phyloP scores from a whole-genome alignment of 192 early-diverging fungal species.

The Rhizoclosmatium globosum region DNA sequence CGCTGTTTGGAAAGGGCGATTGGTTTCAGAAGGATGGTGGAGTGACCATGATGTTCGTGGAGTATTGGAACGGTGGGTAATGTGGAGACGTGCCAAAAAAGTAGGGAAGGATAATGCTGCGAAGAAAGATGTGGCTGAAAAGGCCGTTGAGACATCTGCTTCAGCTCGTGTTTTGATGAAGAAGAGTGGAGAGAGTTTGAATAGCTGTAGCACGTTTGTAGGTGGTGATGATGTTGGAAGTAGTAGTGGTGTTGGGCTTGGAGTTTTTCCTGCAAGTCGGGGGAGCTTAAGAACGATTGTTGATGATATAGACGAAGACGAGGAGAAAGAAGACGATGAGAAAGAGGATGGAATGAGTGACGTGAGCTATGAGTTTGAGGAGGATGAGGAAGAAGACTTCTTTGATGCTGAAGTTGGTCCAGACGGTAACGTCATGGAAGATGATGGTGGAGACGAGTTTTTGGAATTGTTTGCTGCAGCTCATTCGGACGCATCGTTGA shows the following conservation, averaged over 20 bases:
- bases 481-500: background rate
- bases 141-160: background rate
- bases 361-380: constrained; percentile 14
- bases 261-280: background rate
- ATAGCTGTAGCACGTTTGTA: background rate
- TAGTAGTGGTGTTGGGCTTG: background rate
- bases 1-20: constrained; percentile 60
- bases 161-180: background rate
- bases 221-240: background rate
- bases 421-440: background rate
- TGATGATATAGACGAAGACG: background rate
- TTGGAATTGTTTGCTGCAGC: constrained; percentile 3
- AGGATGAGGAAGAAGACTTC: constrained; percentile 24
- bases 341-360: background rate
- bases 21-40: constrained; percentile 52
- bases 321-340: background rate
- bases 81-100: constrained; percentile 15
- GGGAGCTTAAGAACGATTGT: background rate
- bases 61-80: constrained; percentile 31
- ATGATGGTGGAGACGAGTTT: constrained; percentile 7
- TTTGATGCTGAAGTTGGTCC: constrained; percentile 6
- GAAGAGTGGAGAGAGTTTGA: background rate
- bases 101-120: background rate
- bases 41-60: constrained; percentile 50
- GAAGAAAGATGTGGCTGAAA: background rate